Base-by-base conservation (phyloP, 2,329 filamentous ascomycete species). In the Scolecobasidium constrictum region DNA sequence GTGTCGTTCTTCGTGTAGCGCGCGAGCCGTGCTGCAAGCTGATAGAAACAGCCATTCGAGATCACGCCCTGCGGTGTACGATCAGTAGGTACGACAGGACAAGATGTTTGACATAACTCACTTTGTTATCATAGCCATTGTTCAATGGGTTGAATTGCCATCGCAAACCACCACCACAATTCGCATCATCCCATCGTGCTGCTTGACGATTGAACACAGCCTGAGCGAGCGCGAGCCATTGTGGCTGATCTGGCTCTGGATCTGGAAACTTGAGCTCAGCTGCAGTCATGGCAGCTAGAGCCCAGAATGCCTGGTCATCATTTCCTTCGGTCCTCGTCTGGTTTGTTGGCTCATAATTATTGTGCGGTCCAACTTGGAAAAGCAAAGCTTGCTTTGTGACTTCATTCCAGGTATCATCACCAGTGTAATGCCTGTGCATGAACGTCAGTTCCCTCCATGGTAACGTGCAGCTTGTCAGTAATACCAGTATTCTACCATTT, bases 291-390 rank as follows among this genome's bases (percentile, higher is more conserved):
- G 81, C 83, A 1, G 85, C 77, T 67, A 92, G 73, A n/a, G 75
- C 83, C 86, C 86, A 93, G 62, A 92, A 90, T 4, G 83, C 80
- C 68, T 80, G 71, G 50, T 77, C 71, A 48, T 76, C 71, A 49
- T 75, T 75, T 11, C 63, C 63, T 23, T 45, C 41, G 15, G 45
- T 46, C 17, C 35, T 36, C 12, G 45, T 46, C 31, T 47, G 45
- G 22, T 47, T 47, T 17, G 20, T 21, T 12, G 45, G 45, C 45
- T 43, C 35, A 21, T 42, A 47, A 37, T 46, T 41, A 37, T 38
- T 31, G 19, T 36, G 20, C 31, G 45, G 45, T 35, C 49, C 47
- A 42, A 42, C 43, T 48, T 51, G 49, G 31, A 44, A 44, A 17
- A 48, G 37, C n/a, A 51, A 21, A 26, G 47, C 49, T 37, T 51